Conservation (phyloP, 345 rosid genomes). For the Nasturtium officinale region DNA sequence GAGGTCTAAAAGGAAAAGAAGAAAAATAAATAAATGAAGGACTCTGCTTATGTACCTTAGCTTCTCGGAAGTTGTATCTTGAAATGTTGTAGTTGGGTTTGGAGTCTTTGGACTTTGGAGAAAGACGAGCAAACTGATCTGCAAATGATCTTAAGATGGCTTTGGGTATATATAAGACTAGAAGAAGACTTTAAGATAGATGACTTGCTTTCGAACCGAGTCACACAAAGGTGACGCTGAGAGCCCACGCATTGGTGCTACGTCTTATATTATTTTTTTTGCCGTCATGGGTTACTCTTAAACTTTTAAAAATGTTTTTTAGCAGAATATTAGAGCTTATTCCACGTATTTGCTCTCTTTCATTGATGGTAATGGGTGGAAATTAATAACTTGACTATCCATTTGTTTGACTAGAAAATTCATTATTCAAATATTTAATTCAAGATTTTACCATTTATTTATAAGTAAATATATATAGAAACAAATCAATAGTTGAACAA, state of each 20-base stretch:
- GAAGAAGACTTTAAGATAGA: neutral
- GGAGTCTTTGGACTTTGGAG: too few relatives aligned
- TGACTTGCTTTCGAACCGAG: neutral
- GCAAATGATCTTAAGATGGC: neutral
- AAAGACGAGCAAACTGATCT: neutral
- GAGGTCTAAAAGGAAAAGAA: neutral
- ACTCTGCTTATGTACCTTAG: neutral
- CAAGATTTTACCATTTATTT: neutral
- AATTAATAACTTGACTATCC: neutral
- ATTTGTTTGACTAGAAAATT: neutral
- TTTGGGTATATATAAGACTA: neutral
- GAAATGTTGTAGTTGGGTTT: neutral
- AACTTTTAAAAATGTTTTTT: neutral
- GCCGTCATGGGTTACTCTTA: neutral
- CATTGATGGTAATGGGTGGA: neutral
- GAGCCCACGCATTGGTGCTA: neutral
- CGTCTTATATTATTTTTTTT: neutral
- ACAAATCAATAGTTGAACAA: too few relatives aligned
- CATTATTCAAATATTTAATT: too few relatives aligned
- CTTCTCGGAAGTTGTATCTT: neutral
- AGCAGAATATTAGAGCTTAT: neutral
- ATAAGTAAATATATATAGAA: too few relatives aligned
- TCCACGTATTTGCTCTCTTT: neutral
- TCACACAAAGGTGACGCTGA: neutral
- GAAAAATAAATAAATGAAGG: neutral